phyloP scores from a whole-genome alignment of 169 alveolate genomes.

The Perkinsus marinus region DNA sequence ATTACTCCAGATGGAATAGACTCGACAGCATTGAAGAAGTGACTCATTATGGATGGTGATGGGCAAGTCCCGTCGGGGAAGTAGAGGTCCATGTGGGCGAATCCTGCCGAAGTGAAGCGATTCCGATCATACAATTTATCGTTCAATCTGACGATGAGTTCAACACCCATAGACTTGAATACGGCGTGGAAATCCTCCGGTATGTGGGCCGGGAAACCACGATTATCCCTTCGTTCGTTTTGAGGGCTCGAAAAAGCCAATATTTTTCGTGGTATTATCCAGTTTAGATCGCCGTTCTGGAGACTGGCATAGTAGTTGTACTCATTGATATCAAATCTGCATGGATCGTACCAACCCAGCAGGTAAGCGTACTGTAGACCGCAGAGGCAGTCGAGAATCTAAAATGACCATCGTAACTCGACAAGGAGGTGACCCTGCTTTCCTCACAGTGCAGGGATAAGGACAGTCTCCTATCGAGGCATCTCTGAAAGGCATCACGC shows the following conservation, averaged over 20 bases:
- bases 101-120: conserved; percentile 49
- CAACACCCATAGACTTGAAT: conserved; percentile 63
- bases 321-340: conserved; percentile 52
- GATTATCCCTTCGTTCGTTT: conserved; percentile 36
- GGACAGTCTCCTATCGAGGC: conserved; percentile 48
- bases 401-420: background rate
- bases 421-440: background rate
- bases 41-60: conserved; percentile 8
- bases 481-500: conserved; percentile 41
- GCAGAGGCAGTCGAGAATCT: conserved; percentile 56
- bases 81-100: conserved; percentile 62
- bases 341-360: conserved; percentile 72
- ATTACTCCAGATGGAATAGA: conserved; percentile 18
- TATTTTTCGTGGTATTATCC: conserved; percentile 79
- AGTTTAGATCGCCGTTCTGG: conserved; percentile 81
- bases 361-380: conserved; percentile 71
- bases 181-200: conserved; percentile 77
- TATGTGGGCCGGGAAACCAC: conserved; percentile 38
- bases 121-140: conserved; percentile 63
- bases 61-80: conserved; percentile 83
- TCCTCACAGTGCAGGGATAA: conserved; percentile 32
- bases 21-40: background rate
- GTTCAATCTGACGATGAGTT: conserved; percentile 72
- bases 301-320: conserved; percentile 71
- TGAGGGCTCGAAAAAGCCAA: conserved; percentile 81